Evolutionary conservation across 257 asterid genomes (phyloP), one percentile per base, ranked within the genome.

Genomic region (Forsythia suspensa): DNA sequence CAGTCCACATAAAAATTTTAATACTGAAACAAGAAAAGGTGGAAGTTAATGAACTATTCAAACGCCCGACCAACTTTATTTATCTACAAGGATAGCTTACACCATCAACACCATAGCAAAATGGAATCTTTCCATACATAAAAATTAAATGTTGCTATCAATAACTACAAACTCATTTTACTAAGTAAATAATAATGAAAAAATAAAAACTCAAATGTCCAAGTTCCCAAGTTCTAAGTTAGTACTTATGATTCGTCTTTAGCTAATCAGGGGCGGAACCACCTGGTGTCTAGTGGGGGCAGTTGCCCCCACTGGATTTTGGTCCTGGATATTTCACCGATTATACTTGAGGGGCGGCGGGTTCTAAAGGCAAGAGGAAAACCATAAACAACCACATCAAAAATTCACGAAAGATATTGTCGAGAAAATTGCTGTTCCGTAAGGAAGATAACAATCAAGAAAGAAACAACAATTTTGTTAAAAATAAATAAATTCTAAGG

Each of bases 71-170:
- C 38, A 0, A 63, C 70, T 43, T 52, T 13, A 5, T 5, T 70
- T 40, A 10, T 4, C 70, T 73, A 48, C 55, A 73, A 48, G 3
- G 16, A 63, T 63, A 63, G 39, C 46, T 79, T 76, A 72, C 41
- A 72, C 77, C 76, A 76, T 40, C 21, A 10, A 72, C 15, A 41
- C 7, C 57, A 70, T 12, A 4, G 77, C 21, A 65, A 43, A 65
- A 51, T 38, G 42, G 71, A 43, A 80, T 65, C 18, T 71, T 82
- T 39, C 70, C 72, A 69, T 40, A 42, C 21, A 12, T 46, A 51
- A 61, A 61, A 80, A 75, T 79, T 36, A 75, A 52, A 79, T 68
- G 76, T 74, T 70, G 73, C 77, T 39, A 41, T 44, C 67, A 63
- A 66, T 1, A 73, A 80, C 63, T 67, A 43, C 44, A 76, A 63